Evolutionary conservation across 345 rosid genomes (phyloP), one percentile per base, ranked within the genome.

Genomic region (Syzygium grande): DNA sequence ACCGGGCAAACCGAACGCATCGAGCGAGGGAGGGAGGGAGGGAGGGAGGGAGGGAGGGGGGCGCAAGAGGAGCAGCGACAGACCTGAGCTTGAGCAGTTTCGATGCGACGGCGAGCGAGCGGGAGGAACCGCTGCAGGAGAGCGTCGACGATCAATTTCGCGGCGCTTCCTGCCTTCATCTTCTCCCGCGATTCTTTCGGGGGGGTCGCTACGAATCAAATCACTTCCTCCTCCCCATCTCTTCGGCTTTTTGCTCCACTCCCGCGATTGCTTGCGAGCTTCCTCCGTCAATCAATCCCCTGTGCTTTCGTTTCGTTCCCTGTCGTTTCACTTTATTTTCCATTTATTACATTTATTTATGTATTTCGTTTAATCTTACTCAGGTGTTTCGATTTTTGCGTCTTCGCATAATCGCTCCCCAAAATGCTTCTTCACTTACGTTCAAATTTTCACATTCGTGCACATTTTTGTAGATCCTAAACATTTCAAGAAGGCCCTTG

Each of bases 21-120:
- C 11, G 25, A 41, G 46, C 46, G 46, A 13, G 5, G 3, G 14
- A 58, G 14, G 10, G 19, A 22, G 52, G n/a, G 34, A 29, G 30
- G n/a, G 46, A 13, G 5, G 3, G 14, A 58, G 14, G 10, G 19
- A 22, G 52, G n/a, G 34, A 29, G 30, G n/a, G 14, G 52, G 25
- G 53, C 6, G 23, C 23, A 46, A 85, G 30, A 41, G 65, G 27
- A 46, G 13, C 59, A 16, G 29, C 7, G 46, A 85, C 83, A 5
- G 85, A 97, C 99, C 98, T 98, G 99, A 87, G 98, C 99, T 89
- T 98, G 99, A 87, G 99, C 99, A 9, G 99, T 98, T 92, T 98
- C 99, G 87, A 98, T 96, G 88, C 98, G 98, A 34, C 99, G 98
- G 85, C 99, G 88, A 9, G 99, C 99, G 68, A 96, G 98, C 41